Conservation (phyloP, 108 stramenopile genomes). For the Skeletonema menzelii region DNA sequence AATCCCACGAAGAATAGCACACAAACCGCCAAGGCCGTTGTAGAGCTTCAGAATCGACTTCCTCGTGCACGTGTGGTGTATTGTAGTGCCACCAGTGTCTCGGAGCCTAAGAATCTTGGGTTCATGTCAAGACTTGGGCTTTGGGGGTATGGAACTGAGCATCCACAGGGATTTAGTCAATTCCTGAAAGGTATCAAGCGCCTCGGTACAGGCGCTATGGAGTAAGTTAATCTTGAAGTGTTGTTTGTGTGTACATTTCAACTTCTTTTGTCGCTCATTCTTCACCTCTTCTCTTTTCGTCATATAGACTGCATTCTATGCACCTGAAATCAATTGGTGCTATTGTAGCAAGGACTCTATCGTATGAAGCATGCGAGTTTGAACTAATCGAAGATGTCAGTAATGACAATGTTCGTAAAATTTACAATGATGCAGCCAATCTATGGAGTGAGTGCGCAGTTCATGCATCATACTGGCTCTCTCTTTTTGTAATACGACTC, state of each 20-base stretch:
- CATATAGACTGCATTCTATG: slow-evolving; percentile 52
- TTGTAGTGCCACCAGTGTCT: slow-evolving; percentile 68
- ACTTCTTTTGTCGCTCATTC: too few species aligned
- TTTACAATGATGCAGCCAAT: slow-evolving; percentile 55
- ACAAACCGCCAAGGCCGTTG: slow-evolving; percentile 57
- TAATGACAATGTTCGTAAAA: slow-evolving; percentile 18
- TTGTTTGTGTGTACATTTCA: neutral
- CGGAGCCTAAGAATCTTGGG: slow-evolving; percentile 63
- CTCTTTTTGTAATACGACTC: too few species aligned
- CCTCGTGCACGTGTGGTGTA: slow-evolving; percentile 75
- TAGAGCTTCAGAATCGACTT: slow-evolving; percentile 60
- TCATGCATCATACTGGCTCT: too few species aligned
- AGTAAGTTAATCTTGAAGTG: slow-evolving; percentile 9
- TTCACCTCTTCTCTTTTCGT: too few species aligned
- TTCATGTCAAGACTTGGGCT: slow-evolving; percentile 61
- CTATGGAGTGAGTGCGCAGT: slow-evolving; percentile 37
- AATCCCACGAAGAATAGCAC: slow-evolving; percentile 27
- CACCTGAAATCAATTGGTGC: slow-evolving; percentile 65
- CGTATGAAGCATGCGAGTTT: slow-evolving; percentile 63
- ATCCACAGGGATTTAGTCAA: slow-evolving; percentile 51
- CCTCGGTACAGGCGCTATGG: slow-evolving; percentile 68
- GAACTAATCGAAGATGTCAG: slow-evolving; percentile 53
- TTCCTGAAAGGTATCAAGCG: slow-evolving; percentile 51
- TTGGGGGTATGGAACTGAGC: slow-evolving; percentile 20
- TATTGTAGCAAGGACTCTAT: slow-evolving; percentile 57